Base-by-base conservation (phyloP, 805 yeast genomes). In the Saccharomycopsis sp. region DNA sequence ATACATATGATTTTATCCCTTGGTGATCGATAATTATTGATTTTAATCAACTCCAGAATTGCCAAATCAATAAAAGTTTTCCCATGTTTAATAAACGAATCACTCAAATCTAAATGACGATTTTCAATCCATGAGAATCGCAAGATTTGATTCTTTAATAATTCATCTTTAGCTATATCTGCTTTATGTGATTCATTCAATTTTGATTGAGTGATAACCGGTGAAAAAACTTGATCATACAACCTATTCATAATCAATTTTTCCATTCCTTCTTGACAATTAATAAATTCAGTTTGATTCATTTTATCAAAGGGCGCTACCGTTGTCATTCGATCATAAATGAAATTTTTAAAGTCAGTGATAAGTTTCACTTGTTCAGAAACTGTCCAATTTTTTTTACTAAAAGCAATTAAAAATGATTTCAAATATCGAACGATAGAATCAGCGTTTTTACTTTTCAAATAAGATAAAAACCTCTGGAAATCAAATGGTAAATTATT, bases 1-100 rank as follows among this genome's bases (percentile, higher is more conserved):
- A 93, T 71, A 59, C 97, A 93, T 31, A 93, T 86, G 51, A 87
- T 78, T 58, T 93, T 93, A 59, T 94, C 98, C 43, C 98, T 70
- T 13, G 98, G 98, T 0, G 97, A 90, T 54, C 94, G 75, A 60
- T 83, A 94, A 43, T 76, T 71, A 60, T 84, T 83, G 56, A 93
- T 79, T 54, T 87, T 87, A 51, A 70, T 67, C 40, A 93, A 68
- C 61, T 93, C 97, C 9, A 67, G 68, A 1, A 80, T 72, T 0
- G 97, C 93, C 46, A 83, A 70, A 54, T 60, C 70, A 54, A 78
- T 72, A 61, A 78, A 89, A 20, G 72, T 70, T 19, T 69, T 65
- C 3, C 77, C 68, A 40, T 65, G 61, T 17, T 71, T 64, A 19
- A 77, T 63, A 56, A 72, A 64, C 52, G 71, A 58, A 29, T 66